Evolutionary conservation across 371 early-diverging fungal species (phyloP).

Genomic region (Haplosporangium sp.): DNA sequence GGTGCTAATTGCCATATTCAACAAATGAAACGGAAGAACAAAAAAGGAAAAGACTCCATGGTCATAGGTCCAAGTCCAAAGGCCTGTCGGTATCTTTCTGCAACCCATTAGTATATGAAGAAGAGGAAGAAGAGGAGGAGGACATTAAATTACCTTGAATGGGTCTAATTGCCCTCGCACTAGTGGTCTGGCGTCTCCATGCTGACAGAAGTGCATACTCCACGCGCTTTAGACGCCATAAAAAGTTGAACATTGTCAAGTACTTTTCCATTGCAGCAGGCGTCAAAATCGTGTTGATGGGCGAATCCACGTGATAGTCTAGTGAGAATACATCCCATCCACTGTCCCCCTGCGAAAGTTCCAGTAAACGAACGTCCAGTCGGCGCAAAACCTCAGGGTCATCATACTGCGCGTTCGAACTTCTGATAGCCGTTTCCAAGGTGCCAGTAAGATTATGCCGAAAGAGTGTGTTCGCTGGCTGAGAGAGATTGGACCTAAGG

Average conservation of each 20-base stretch:
- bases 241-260: constrained; percentile 83
- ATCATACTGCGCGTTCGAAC: constrained; percentile 92
- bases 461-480: constrained; percentile 81
- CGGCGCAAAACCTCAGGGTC: constrained; percentile 80
- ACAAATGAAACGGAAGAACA: too few species aligned
- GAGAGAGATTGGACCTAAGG: constrained; percentile 67
- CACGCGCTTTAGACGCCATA: constrained; percentile 91
- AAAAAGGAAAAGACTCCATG: too few species aligned
- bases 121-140: background rate
- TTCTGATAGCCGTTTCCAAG: constrained; percentile 87
- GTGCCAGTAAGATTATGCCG: constrained; percentile 91
- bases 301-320: constrained; percentile 85
- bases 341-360: constrained; percentile 76
- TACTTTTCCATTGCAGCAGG: constrained; percentile 83
- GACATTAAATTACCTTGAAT: constrained; percentile 47
- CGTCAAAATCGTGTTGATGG: constrained; percentile 87
- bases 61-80: too few species aligned
- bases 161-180: constrained; percentile 63
- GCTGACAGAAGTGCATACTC: constrained; percentile 79
- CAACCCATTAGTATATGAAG: background rate
- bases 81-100: too few species aligned
- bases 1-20: too few species aligned
- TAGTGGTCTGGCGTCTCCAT: constrained; percentile 87
- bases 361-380: constrained; percentile 78
- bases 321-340: constrained; percentile 96